Base-by-base conservation (phyloP, 1,284 basidiomycete species). In the Naganishia albida region DNA sequence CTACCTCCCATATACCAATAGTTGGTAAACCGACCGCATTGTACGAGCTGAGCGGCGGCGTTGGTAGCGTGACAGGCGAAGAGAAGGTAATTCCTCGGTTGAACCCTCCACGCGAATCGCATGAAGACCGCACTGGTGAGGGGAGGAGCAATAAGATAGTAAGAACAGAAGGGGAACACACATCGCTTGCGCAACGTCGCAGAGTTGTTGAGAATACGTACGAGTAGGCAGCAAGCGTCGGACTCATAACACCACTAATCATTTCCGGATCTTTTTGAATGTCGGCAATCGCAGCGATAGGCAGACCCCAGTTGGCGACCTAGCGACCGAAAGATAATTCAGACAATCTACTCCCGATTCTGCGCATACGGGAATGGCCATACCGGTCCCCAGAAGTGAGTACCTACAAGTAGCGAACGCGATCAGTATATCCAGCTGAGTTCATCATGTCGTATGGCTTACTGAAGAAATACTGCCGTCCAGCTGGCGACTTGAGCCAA, bases 261-360 rank as follows among this genome's bases (percentile, higher is more conserved):
- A 91, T 84, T 72, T 95, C 91, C 79, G 95, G 91, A 85, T 95
- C 91, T 78, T 94, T 95, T 63, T 73, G 82, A 73, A 96, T 82
- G 81, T 98, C 94, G 4, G 92, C 78, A 51, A 98, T 80, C 44
- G 93, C 93, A 70, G 93, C 93, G 46, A 97, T 80, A 64, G 93
- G 93, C 38, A 98, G 85, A 74, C 93, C 94, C 90, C 94, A 98
- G 83, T 97, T 98, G 62, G 94, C 94, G 67, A 93, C 87, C 89
- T 95, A 73, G 12, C 15, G 23, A 59, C 39, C 62, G 60, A 56
- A 57, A 48, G 51, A 20, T 55, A 48, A 15, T 34, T 48, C 38
- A 54, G 34, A 43, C 16, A 39, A 46, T 54, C 7, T 26, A 15
- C 23, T 25, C 2, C 64, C 59, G 54, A 64, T 39, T 59, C 23